A percentile compares a stretch with the other conserved stretches of the same genome.
Conservation (phyloP, 192 early-diverging fungal genomes). For the Chytriomyces confervae region DNA sequence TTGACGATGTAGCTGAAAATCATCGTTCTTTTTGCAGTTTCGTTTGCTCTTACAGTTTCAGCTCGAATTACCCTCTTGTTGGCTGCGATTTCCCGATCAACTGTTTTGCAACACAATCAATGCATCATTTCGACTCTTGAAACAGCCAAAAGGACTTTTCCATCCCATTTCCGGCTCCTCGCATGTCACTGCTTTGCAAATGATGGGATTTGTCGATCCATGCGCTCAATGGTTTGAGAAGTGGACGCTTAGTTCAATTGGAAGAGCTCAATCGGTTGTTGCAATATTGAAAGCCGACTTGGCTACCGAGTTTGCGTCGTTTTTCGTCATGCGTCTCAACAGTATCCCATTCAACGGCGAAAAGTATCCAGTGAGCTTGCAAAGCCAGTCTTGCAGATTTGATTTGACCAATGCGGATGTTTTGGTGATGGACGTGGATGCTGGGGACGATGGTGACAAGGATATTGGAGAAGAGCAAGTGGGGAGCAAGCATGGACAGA, state of each 20-base stretch:
- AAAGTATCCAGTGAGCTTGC: neutral
- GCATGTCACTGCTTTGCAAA: slow-evolving; percentile 46
- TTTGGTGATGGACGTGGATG: slow-evolving; percentile 55
- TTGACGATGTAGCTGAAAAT: neutral
- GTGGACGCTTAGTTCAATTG: slow-evolving; percentile 56
- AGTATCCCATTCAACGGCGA: slow-evolving; percentile 10
- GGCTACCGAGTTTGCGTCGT: slow-evolving; percentile 29
- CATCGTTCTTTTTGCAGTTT: slow-evolving; percentile 39
- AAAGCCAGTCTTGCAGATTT: neutral
- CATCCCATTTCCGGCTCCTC: neutral
- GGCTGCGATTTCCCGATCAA: slow-evolving; percentile 56
- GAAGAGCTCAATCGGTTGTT: slow-evolving; percentile 42
- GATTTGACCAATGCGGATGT: slow-evolving; percentile 42
- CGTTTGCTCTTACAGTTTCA: slow-evolving; percentile 60
- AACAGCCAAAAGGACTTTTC: slow-evolving; percentile 17
- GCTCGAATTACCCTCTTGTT: slow-evolving; percentile 55
- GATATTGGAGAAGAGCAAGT: slow-evolving; percentile 27
- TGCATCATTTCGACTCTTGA: slow-evolving; percentile 41
- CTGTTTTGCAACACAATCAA: slow-evolving; percentile 51
- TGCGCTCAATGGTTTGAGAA: slow-evolving; percentile 56
- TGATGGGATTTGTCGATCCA: slow-evolving; percentile 51
- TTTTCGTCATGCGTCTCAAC: slow-evolving; percentile 37
- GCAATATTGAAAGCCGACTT: slow-evolving; percentile 40
- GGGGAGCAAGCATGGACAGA: neutral
- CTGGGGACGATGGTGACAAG: slow-evolving; percentile 50